Base-by-base conservation (phyloP, 768 basidiomycete genomes). In the Boletellus ananas region DNA sequence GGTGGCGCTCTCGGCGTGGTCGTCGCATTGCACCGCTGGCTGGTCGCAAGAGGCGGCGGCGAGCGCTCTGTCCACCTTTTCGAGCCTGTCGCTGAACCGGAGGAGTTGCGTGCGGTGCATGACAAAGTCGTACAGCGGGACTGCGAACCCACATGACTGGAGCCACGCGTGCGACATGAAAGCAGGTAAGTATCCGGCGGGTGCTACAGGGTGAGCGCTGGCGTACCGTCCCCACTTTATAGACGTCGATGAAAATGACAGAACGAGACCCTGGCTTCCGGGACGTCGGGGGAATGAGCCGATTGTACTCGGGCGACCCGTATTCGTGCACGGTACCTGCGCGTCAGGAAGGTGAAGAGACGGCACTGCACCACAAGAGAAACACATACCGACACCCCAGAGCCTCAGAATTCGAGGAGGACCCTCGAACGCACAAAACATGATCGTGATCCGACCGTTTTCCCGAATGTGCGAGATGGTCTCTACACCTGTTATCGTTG, bases 71-170 rank as follows among this genome's bases (percentile, higher is more conserved):
- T 83, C 80, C 5, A 56, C 44, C 0, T 47, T 42, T 61, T 85
- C 83, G 39, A 69, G 69, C 54, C 64, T 72, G 7, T 63, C 62
- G 7, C 63, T 61, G 58, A 65, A 68, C 17, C 76, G 71, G 27
- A 72, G 66, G 23, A 82, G 77, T 16, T 72, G 75, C 1, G 73
- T 77, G 29, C 85, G 81, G 47, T 84, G 79, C 23, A 72, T 69
- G 47, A 75, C 69, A 65, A 82, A 87, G 38, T 75, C 71, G 61
- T 79, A 85, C 53, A 78, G 71, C 5, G 85, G 85, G 21, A 87
- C 79, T 4, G 75, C 75, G 52, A 71, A 86, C 17, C 85, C 84
- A 54, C 85, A 88, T 1, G 84, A 84, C 85, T 87, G 59, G n/a
- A 27, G 18, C 23, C 21, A 18, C 4, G 8, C 29, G 29, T 29